Evolutionary conservation across 1,284 basidiomycete species (phyloP).

Genomic region (Cerioporus squamosus): DNA sequence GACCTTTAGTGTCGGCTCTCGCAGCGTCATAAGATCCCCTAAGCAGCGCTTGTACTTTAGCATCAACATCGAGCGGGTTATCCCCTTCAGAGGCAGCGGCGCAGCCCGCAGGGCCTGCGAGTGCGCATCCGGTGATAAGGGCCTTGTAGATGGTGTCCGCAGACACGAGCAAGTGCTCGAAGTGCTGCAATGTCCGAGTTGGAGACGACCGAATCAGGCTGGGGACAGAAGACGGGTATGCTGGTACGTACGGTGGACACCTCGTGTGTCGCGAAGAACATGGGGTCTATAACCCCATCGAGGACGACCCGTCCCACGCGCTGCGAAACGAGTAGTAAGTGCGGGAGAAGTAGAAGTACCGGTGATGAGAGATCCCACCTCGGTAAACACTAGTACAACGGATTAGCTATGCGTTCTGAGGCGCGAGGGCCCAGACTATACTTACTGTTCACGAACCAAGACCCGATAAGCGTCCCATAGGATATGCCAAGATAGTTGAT

Average conservation of each 20-base stretch:
- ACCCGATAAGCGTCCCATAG: constrained; percentile 19
- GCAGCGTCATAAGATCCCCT: constrained; percentile 8
- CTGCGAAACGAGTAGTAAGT: not conserved
- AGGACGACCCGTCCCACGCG: constrained; percentile 20
- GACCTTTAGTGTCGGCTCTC: not conserved
- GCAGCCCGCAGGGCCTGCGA: constrained; percentile 13
- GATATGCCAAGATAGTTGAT: constrained; percentile 18
- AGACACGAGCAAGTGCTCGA: not conserved
- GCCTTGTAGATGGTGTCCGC: constrained; percentile 9
- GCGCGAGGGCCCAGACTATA: too few relatives aligned
- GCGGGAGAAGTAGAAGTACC: too few relatives aligned
- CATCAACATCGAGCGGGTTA: constrained; percentile 4
- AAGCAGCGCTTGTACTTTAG: constrained; percentile 4
- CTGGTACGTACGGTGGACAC: not conserved
- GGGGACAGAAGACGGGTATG: too few relatives aligned
- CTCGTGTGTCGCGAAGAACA: constrained; percentile 5
- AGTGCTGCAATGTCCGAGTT: not conserved
- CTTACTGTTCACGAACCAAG: constrained; percentile 14
- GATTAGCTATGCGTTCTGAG: too few relatives aligned
- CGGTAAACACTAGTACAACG: too few relatives aligned
- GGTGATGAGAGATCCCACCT: too few relatives aligned
- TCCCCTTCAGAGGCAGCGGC: constrained; percentile 2
- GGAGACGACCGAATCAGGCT: too few relatives aligned
- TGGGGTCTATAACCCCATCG: constrained; percentile 15
- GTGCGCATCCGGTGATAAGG: constrained; percentile 18